A percentile compares a stretch with the other conserved stretches of the same genome.
Conservation (phyloP, 495 filamentous ascomycete species). For the Friedmanniomyces endolithicus region DNA sequence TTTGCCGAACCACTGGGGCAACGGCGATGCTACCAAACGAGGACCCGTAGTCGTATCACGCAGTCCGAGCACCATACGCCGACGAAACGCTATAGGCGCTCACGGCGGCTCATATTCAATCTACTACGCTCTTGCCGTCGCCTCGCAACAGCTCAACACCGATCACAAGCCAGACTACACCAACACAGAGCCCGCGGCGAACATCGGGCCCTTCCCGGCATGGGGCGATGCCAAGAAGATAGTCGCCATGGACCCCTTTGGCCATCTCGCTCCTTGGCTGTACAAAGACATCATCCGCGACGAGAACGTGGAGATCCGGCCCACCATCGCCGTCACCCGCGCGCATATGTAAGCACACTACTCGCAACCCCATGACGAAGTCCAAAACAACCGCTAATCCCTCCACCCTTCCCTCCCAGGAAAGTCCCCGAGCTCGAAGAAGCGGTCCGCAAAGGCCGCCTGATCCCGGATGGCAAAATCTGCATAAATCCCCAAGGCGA, state of each 20-base stretch:
- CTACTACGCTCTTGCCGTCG: slow-evolving; percentile 88
- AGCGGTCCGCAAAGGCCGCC: slow-evolving; percentile 62
- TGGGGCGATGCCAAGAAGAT: slow-evolving; percentile 92
- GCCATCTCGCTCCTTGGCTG: slow-evolving; percentile 76
- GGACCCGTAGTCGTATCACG: slow-evolving; percentile 89
- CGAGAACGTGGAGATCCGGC: slow-evolving; percentile 72
- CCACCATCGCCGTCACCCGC: slow-evolving; percentile 87
- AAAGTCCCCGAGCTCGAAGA: slow-evolving; percentile 86
- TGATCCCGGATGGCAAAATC: slow-evolving; percentile 82
- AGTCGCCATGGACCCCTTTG: slow-evolving; percentile 91
- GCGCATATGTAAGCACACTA: no score
- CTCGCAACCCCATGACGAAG: no score
- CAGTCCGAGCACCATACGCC: slow-evolving; percentile 58
- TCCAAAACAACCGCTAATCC: no score
- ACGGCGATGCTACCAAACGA: slow-evolving; percentile 55
- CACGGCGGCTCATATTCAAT: slow-evolving; percentile 97
- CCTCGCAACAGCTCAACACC: slow-evolving; percentile 70
- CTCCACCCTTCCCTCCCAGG: no score
- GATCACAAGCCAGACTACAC: slow-evolving; percentile 89
- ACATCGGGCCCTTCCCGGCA: slow-evolving; percentile 75
- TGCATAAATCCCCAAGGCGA: slow-evolving; percentile 74
- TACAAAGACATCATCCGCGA: slow-evolving; percentile 56
- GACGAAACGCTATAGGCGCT: slow-evolving; percentile 74
- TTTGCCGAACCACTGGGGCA: slow-evolving; percentile 77
- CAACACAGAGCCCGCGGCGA: slow-evolving; percentile 82